Conservation (phyloP, 345 rosid genomes). For the Eucalyptus curtisii region DNA sequence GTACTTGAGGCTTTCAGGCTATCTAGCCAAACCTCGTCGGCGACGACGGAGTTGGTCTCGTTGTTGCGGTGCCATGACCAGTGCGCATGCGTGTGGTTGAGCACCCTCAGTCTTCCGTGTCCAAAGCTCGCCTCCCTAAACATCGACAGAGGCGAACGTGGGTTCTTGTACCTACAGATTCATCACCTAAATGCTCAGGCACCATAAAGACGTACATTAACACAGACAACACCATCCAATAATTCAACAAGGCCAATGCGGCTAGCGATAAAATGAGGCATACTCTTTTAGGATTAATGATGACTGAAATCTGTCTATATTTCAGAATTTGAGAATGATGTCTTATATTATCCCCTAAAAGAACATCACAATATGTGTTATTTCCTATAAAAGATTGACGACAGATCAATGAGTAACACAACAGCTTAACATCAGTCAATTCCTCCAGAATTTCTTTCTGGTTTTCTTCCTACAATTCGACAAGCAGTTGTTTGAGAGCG, state of each 20-base stretch:
- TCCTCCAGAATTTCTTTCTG: neutral
- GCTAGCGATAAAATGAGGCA: neutral
- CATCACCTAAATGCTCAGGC: neutral
- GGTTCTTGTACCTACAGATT: constrained; percentile 36
- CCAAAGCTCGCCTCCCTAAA: constrained; percentile 76
- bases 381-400: constrained; percentile 6
- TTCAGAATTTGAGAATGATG: neutral
- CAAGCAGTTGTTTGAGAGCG: neutral
- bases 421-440: neutral
- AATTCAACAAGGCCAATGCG: neutral
- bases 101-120: constrained; percentile 47
- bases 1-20: constrained; percentile 19
- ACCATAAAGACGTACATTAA: neutral
- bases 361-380: neutral
- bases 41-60: constrained; percentile 29
- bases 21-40: constrained; percentile 47
- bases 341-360: neutral
- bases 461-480: neutral
- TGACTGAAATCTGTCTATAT: neutral
- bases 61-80: constrained; percentile 94
- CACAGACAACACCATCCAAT: neutral
- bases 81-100: constrained; percentile 31
- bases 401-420: neutral
- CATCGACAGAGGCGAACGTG: constrained; percentile 31
- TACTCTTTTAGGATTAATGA: neutral